Percentiles rank a stretch among this genome's conserved stretches.
phyloP scores from a whole-genome alignment of 768 basidiomycete species.

The Amanita rubescens region DNA sequence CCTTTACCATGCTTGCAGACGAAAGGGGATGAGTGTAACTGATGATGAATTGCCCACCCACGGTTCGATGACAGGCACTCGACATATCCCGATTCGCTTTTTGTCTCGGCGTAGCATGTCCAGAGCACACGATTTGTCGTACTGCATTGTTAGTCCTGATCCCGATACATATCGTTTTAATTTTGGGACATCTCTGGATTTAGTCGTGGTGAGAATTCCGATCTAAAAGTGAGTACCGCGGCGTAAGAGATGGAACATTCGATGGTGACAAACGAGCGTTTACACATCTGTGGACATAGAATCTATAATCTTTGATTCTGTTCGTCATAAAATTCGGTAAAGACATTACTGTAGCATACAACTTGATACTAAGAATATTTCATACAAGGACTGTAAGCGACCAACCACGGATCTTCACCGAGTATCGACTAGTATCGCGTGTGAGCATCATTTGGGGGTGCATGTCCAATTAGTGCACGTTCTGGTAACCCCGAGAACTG shows the following conservation, averaged over 20 bases:
- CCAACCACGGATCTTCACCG: not conserved
- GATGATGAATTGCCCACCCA: not conserved
- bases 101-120: not conserved
- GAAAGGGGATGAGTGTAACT: not conserved
- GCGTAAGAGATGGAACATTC: not conserved
- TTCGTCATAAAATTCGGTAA: conserved; percentile 1
- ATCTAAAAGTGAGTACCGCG: not conserved
- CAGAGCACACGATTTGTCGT: not conserved
- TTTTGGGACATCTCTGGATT: not conserved
- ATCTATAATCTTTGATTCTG: not conserved
- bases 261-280: not conserved
- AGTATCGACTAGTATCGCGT: conserved; percentile 34
- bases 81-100: not conserved
- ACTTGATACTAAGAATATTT: conserved; percentile 5
- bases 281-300: not conserved
- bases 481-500: conserved; percentile 27
- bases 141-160: not conserved
- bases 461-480: conserved; percentile 30
- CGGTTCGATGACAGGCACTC: not conserved
- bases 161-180: not conserved
- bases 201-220: not conserved
- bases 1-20: not conserved
- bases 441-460: conserved; percentile 31
- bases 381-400: conserved; percentile 3
- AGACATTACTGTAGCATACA: conserved; percentile 7